A percentile compares a stretch with the other conserved stretches of the same genome.
Conservation (phyloP, 495 filamentous ascomycete genomes). For the Cetradonia linearis region DNA sequence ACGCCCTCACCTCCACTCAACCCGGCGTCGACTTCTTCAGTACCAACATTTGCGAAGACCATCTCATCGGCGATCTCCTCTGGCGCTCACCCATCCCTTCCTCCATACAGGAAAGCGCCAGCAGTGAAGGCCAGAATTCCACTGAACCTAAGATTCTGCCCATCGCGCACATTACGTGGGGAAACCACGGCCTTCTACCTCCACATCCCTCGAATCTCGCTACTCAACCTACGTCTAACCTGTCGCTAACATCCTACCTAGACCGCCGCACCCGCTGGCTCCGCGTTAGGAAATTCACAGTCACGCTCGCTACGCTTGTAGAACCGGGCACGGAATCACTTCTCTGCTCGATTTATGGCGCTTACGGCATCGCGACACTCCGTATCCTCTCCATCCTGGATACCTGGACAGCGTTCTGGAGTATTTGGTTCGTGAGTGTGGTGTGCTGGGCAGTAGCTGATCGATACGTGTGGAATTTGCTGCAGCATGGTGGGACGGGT, state of each 20-base stretch:
- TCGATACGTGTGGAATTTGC: slow-evolving; percentile 55
- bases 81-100: slow-evolving; percentile 52
- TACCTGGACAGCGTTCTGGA: slow-evolving; percentile 59
- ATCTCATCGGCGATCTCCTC: slow-evolving; percentile 84
- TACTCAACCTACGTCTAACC: slow-evolving; percentile 76
- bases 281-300: slow-evolving; percentile 88
- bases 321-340: slow-evolving; percentile 92
- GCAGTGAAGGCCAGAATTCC: slow-evolving; percentile 35
- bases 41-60: slow-evolving; percentile 94
- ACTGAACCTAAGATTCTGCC: slow-evolving; percentile 6
- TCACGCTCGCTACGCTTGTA: slow-evolving; percentile 77
- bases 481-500: slow-evolving; percentile 62
- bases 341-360: slow-evolving; percentile 67
- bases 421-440: slow-evolving; percentile 58
- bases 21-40: slow-evolving; percentile 87
- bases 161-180: slow-evolving; percentile 35
- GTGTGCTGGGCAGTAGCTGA: slow-evolving; percentile 64
- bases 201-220: slow-evolving; percentile 62
- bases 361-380: slow-evolving; percentile 66
- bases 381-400: slow-evolving; percentile 43
- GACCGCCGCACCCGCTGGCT: slow-evolving; percentile 84
- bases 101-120: slow-evolving; percentile 15
- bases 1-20: slow-evolving; percentile 56
- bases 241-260: slow-evolving; percentile 70
- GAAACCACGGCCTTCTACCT: slow-evolving; percentile 67